Evolutionary conservation across 805 yeast genomes (phyloP), one percentile per base, ranked within the genome.

Genomic region (Pichia sporocuriosa): DNA sequence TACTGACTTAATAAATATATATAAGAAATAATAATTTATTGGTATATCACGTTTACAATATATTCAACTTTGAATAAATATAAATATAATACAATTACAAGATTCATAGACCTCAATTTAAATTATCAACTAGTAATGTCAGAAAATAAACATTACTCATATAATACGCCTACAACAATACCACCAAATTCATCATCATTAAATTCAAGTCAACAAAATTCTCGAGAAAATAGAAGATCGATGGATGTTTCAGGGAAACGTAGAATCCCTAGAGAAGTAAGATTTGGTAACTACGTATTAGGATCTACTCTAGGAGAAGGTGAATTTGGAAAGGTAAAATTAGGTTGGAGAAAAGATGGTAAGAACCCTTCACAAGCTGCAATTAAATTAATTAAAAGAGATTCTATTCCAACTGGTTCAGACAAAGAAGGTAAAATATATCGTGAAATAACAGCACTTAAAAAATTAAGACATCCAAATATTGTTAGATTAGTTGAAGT

Each of bases 221-320:
- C 16, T 19, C 17, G 29, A 28, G 13, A 17, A 7, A 37, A 43
- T 29, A 37, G 43, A 35, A 35, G 45, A 27, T 40, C 38, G 19
- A 27, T 26, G 3, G 50, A 45, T 10, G 31, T 22, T 12, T 29
- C 32, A 3, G 35, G 32, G 7, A 46, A 42, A 17, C 30, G 45
- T 8, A 42, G 42, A 25, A 36, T 43, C 24, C 77, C 75, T 47
- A 69, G 83, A 48, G 88, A 83, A 57, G 81, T 83, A 17, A 73
- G 95, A 30, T 89, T 93, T 59, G 98, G 98, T 21, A 79, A 85
- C 12, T 93, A 89, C 56, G 76, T 85, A 19, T 71, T 93, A 7
- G 98, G 97, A 3, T 81, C 95, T 12, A 90, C 98, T 0, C 67
- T 93, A 12, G 98, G 98, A 26, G 96, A 93, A 65, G 98, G 98